Evolutionary conservation across 208 protist species (phyloP).

Genomic region (Endotrypanum monterogeii): DNA sequence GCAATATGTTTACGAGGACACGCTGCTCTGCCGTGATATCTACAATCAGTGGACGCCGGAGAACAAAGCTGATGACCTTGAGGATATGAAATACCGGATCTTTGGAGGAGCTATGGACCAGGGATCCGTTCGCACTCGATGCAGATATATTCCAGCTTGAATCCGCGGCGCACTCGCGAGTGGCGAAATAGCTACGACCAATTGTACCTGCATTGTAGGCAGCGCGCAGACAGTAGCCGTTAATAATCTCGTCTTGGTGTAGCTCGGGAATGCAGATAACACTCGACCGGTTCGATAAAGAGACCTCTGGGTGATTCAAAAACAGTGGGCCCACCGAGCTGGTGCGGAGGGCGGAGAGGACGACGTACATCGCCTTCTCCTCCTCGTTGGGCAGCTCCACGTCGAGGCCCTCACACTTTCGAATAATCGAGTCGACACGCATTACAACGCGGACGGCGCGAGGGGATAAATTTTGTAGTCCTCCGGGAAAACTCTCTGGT

Average conservation of each 20-base stretch:
- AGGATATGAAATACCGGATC: conserved; percentile 35
- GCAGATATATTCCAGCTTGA: conserved; percentile 12
- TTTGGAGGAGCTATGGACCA: conserved; percentile 5
- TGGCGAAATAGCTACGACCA: conserved; percentile 68
- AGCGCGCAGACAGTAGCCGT: conserved; percentile 48
- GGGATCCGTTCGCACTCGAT: neutral
- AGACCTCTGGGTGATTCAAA: conserved; percentile 71
- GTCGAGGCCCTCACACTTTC: conserved; percentile 36
- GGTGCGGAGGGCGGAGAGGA: conserved; percentile 47
- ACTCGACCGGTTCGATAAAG: conserved; percentile 71
- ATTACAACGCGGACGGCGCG: conserved; percentile 37
- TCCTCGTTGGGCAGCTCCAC: conserved; percentile 30
- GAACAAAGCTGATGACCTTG: conserved; percentile 79
- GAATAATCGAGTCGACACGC: conserved; percentile 50
- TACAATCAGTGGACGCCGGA: conserved; percentile 45
- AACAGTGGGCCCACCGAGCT: conserved; percentile 62
- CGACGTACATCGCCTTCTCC: conserved; percentile 48
- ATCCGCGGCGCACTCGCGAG: conserved; percentile 7
- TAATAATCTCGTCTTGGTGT: conserved; percentile 51
- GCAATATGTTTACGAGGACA: conserved; percentile 52
- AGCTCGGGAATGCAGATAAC: conserved; percentile 75
- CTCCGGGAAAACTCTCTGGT: neutral
- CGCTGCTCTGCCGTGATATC: conserved; percentile 63
- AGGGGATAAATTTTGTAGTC: conserved; percentile 20
- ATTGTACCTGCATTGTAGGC: conserved; percentile 68